phyloP scores from a whole-genome alignment of 345 rosid species.

The Linum tenue region DNA sequence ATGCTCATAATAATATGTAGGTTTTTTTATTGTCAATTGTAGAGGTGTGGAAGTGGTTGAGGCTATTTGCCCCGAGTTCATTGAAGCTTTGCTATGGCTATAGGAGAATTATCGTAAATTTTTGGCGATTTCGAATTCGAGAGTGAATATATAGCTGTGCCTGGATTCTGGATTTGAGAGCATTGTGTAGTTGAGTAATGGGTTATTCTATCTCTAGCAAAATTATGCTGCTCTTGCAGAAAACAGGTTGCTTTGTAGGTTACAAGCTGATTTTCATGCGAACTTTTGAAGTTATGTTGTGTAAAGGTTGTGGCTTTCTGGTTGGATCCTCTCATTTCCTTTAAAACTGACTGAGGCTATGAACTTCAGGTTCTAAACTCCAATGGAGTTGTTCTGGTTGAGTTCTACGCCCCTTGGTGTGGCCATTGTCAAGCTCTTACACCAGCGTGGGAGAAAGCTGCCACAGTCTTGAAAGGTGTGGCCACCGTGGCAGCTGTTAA shows the following conservation, averaged over 20 bases:
- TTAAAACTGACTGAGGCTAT: background rate
- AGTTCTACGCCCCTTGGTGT: constrained; percentile 99
- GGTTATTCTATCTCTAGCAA: background rate
- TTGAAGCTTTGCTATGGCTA: background rate
- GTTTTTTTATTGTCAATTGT: too few relatives aligned
- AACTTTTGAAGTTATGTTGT: background rate
- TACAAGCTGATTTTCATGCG: background rate
- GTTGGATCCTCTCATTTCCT: background rate
- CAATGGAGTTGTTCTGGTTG: constrained; percentile 80
- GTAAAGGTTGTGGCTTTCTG: background rate
- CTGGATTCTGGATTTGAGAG: background rate
- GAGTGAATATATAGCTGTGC: background rate
- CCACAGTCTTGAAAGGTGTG: constrained; percentile 68
- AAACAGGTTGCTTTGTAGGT: background rate
- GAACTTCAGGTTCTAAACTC: constrained; percentile 63
- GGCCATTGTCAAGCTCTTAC: constrained; percentile 91
- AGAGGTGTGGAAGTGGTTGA: too few relatives aligned
- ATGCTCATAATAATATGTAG: too few relatives aligned
- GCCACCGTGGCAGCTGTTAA: constrained; percentile 93
- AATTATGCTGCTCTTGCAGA: background rate
- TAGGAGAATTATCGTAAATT: background rate
- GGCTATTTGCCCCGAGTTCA: too few relatives aligned
- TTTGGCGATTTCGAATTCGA: background rate
- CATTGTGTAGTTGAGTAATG: background rate
- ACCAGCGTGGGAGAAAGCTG: constrained; percentile 95